Evolutionary conservation across 495 filamentous ascomycete species (phyloP).

Genomic region (Evernia prunastri): DNA sequence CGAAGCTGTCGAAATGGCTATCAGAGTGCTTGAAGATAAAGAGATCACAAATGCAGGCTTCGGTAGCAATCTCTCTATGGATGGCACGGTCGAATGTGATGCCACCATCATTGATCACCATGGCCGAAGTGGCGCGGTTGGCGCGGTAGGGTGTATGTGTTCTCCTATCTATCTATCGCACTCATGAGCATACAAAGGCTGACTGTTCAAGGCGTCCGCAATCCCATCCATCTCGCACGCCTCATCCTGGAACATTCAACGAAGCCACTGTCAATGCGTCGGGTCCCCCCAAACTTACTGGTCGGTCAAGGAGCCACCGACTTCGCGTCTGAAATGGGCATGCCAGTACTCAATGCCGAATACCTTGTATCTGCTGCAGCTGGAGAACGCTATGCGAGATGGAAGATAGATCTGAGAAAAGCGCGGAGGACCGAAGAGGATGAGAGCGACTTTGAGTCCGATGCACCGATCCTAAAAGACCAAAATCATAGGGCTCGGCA

Average conservation of each 20-base stretch:
- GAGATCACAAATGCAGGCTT: constrained; percentile 96
- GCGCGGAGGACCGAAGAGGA: constrained; percentile 36
- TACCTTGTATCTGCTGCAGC: constrained; percentile 67
- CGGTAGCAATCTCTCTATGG: constrained; percentile 87
- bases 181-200: constrained; percentile 7
- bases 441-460: constrained; percentile 16
- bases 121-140: constrained; percentile 87
- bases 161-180: not conserved
- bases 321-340: constrained; percentile 72
- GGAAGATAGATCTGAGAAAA: constrained; percentile 65
- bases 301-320: constrained; percentile 75
- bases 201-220: constrained; percentile 64
- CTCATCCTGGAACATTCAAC: constrained; percentile 69
- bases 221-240: constrained; percentile 83
- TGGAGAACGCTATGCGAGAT: constrained; percentile 64
- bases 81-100: constrained; percentile 89
- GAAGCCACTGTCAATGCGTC: constrained; percentile 64
- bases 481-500: not conserved
- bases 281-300: constrained; percentile 89
- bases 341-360: constrained; percentile 64
- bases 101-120: constrained; percentile 85
- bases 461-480: constrained; percentile 7
- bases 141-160: constrained; percentile 75
- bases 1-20: constrained; percentile 88
- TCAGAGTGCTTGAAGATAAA: constrained; percentile 79